Evolutionary conservation across 1,139 yeast genomes (phyloP), one percentile per base, ranked within the genome.

Genomic region (Kodamaea anthophila): DNA sequence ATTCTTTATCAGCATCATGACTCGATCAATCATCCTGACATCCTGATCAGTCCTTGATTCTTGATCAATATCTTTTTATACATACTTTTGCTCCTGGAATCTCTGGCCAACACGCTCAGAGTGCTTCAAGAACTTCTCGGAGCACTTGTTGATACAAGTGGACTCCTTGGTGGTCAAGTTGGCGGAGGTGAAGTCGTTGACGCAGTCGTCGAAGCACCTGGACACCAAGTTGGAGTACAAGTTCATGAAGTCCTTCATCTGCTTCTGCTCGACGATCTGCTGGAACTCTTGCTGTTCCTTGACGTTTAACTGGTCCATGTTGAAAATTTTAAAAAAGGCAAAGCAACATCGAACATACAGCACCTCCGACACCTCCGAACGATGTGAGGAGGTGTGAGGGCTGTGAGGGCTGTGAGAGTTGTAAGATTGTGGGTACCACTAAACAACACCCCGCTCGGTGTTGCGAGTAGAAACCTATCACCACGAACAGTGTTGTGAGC

Each of bases 241-340:
- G 58, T 93, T 80, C 97, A 88, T 88, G 78, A 88, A 91, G 59
- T 91, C 98, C 63, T 85, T 85, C 96, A 91, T 87, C 65, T 91
- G 98, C 74, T 91, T 91, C 58, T 85, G 91, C 66, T 88, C 97
- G 46, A 88, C 94, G 44, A 88, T 70, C 60, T 80, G 88, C 63
- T 87, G 96, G 61, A 88, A 88, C 52, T 87, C 94, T 65, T 86
- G 96, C 63, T 88, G 96, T 66, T 88, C 97, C 58, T 86, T 83
- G 53, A 80, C 79, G 70, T 88, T 81, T 52, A 81, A 68, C 60
- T 79, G 84, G 50, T 82, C 91, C 91, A 81, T 82, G 26, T 44
- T 58, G 28, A 29, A 32, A 32, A 28, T 24, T 32, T 32, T 32
- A 25, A n/a, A n/a, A n/a, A n/a, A n/a, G n/a, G n/a, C n/a, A n/a